phyloP scores from a whole-genome alignment of 2,329 filamentous ascomycete genomes.

The Aspergillus versicolor region DNA sequence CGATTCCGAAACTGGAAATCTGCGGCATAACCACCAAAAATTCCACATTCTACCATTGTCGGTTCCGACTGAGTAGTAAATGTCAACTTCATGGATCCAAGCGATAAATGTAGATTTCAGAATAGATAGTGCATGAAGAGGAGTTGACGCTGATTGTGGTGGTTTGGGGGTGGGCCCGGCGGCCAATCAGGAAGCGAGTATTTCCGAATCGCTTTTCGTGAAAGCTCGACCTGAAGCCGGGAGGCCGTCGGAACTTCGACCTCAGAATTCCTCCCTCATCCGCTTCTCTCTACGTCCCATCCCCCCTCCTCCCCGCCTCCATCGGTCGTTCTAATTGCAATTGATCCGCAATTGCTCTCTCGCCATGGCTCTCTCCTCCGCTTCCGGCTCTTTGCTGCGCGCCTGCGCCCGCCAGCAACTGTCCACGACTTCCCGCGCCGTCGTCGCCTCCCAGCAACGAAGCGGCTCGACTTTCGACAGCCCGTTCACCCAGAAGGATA shows the following conservation, averaged over 20 bases:
- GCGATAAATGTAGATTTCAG: no score
- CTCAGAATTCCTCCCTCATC: constrained; percentile 37
- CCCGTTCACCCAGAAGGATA: constrained; percentile 57
- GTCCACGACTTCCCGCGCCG: constrained; percentile 42
- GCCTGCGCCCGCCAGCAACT: constrained; percentile 49
- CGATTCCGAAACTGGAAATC: neutral
- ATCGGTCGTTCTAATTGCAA: constrained; percentile 26
- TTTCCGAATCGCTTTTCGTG: constrained; percentile 39
- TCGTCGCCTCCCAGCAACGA: constrained; percentile 43
- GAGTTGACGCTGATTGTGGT: constrained; percentile 9
- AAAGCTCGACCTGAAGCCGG: constrained; percentile 35
- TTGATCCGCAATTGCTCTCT: constrained; percentile 36
- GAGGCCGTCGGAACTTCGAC: constrained; percentile 36
- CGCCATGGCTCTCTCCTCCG: constrained; percentile 58
- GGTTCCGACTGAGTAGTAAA: no score
- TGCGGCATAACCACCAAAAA: neutral
- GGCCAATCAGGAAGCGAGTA: constrained; percentile 38
- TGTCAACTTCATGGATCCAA: no score
- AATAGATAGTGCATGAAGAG: neutral
- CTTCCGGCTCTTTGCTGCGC: constrained; percentile 70
- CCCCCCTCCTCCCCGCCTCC: constrained; percentile 19
- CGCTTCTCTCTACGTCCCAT: constrained; percentile 24
- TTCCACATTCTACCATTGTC: neutral
- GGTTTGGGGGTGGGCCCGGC: constrained; percentile 15
- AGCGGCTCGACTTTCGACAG: constrained; percentile 49